Percentiles rank a stretch among this genome's conserved stretches.
phyloP scores from a whole-genome alignment of 2,329 filamentous ascomycete genomes.

The Taxawa tesnikishii region DNA sequence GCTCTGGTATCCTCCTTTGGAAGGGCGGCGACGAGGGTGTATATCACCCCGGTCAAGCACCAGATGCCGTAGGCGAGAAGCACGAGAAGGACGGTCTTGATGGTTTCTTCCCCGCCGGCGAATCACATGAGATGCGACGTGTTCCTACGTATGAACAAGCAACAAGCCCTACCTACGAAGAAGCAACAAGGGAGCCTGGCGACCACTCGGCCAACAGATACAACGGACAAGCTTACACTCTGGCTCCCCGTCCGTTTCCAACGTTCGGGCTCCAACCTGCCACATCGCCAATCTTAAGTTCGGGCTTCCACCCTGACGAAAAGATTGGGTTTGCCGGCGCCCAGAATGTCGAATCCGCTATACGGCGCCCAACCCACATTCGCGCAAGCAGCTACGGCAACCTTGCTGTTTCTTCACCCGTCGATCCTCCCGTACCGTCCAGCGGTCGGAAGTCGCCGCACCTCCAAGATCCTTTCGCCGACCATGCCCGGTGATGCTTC shows the following conservation, averaged over 20 bases:
- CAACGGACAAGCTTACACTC: conserved; percentile 32
- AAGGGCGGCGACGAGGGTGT: conserved; percentile 27
- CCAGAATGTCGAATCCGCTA: conserved; percentile 27
- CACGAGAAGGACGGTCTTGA: conserved; percentile 12
- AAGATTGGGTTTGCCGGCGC: conserved; percentile 31
- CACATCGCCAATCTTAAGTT: conserved; percentile 16
- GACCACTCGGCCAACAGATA: conserved; percentile 30
- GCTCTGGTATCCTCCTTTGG: conserved; percentile 51
- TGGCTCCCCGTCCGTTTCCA: conserved; percentile 30
- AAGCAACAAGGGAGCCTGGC: conserved; percentile 15
- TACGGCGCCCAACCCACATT: conserved; percentile 28
- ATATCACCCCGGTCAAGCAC: conserved; percentile 10
- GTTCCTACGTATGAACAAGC: conserved; percentile 28
- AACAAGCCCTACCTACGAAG: conserved; percentile 20
- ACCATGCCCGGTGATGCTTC: conserved; percentile 26
- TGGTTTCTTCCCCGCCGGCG: conserved; percentile 8
- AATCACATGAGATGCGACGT: conserved; percentile 2
- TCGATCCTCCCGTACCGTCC: conserved; percentile 19
- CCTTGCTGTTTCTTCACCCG: conserved; percentile 30
- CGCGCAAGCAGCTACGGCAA: conserved; percentile 33
- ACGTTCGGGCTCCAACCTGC: conserved; percentile 23
- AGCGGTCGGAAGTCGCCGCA: conserved; percentile 16
- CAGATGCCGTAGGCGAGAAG: conserved; percentile 7
- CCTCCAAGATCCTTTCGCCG: conserved; percentile 26
- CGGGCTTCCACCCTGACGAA: conserved; percentile 20